These are phyloP conservation scores for Boletus sensibilis DNA, from an alignment of 768 basidiomycete species.

Conservation along the genomic window DNA sequence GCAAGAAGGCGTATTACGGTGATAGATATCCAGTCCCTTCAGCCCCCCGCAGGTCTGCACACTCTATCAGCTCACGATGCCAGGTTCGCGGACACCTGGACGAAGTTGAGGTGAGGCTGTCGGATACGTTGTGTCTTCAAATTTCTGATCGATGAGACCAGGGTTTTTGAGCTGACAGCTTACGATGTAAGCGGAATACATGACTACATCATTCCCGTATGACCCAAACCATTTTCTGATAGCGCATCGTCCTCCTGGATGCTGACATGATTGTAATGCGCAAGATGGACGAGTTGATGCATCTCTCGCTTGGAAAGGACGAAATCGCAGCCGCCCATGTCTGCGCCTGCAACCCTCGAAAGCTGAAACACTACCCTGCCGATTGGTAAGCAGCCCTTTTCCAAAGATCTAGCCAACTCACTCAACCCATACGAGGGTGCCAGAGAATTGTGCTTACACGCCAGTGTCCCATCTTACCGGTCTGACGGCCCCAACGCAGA, in stretches of 20 bases:
- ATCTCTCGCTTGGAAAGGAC: constrained; percentile 52
- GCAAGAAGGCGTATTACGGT: constrained; percentile 50
- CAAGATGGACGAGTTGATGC: constrained; percentile 80
- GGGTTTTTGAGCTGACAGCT: constrained; percentile 63
- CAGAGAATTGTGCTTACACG: constrained; percentile 88
- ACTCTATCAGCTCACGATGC: constrained; percentile 38
- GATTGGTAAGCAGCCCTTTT: constrained; percentile 64
- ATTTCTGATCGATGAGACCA: constrained; percentile 4
- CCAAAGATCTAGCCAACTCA: background rate
- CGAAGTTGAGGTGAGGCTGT: constrained; percentile 48
- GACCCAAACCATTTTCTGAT: constrained; percentile 2
- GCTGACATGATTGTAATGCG: constrained; percentile 82
- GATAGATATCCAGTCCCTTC: constrained; percentile 58
- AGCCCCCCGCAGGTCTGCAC: constrained; percentile 45
- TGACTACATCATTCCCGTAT: background rate
- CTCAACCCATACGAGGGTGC: constrained; percentile 56
- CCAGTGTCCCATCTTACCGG: constrained; percentile 46
- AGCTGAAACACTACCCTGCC: constrained; percentile 77
- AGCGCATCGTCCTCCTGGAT: constrained; percentile 82
- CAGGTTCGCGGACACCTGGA: constrained; percentile 65
- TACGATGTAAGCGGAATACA: constrained; percentile 53
- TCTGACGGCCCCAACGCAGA: constrained; percentile 42
- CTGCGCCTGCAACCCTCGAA: constrained; percentile 92
- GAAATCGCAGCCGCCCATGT: constrained; percentile 88
- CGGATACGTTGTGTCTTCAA: constrained; percentile 23